These are phyloP conservation scores for Carex cristatella DNA, from an alignment of 176 grass and related monocot species.

Conservation along the genomic window DNA sequence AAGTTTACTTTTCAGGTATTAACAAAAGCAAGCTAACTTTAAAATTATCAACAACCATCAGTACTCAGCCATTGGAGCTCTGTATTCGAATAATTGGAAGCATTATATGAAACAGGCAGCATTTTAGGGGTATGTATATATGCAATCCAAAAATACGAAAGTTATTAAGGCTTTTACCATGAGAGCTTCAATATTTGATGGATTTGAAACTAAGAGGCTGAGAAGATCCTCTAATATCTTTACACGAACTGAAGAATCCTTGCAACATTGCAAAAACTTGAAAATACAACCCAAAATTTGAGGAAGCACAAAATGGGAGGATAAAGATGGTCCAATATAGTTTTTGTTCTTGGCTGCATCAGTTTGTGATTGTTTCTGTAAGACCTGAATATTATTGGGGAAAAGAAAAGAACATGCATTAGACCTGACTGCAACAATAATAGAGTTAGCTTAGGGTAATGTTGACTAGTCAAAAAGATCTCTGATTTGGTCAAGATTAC, in stretches of 20 bases:
- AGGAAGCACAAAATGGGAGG: conserved; percentile 83
- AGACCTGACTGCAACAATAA: background rate
- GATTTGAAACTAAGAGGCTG: conserved; percentile 79
- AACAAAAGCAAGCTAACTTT: conserved; percentile 8
- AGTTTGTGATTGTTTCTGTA: conserved; percentile 65
- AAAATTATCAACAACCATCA: background rate
- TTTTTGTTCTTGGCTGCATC: conserved; percentile 51
- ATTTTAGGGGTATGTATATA: background rate
- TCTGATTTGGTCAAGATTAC: too few relatives aligned
- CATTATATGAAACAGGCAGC: background rate
- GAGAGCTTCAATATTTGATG: conserved; percentile 79
- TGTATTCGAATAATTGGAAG: background rate
- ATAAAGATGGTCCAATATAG: conserved; percentile 28
- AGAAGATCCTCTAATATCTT: conserved; percentile 84
- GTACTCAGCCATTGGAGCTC: background rate
- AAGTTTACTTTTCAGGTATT: background rate
- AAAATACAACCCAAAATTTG: conserved; percentile 93
- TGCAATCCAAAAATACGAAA: conserved; percentile 19
- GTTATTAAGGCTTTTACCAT: conserved; percentile 54
- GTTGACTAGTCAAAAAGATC: too few relatives aligned
- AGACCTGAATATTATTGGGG: conserved; percentile 52
- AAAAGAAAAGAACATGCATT: conserved; percentile 25
- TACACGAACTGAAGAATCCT: conserved; percentile 61
- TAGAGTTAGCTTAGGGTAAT: too few relatives aligned
- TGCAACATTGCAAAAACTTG: conserved; percentile 81